A percentile compares a stretch with the other conserved stretches of the same genome.
These are phyloP conservation scores for Epichloe gansuensis DNA, from an alignment of 2,329 filamentous ascomycete species.

Conservation along the genomic window DNA sequence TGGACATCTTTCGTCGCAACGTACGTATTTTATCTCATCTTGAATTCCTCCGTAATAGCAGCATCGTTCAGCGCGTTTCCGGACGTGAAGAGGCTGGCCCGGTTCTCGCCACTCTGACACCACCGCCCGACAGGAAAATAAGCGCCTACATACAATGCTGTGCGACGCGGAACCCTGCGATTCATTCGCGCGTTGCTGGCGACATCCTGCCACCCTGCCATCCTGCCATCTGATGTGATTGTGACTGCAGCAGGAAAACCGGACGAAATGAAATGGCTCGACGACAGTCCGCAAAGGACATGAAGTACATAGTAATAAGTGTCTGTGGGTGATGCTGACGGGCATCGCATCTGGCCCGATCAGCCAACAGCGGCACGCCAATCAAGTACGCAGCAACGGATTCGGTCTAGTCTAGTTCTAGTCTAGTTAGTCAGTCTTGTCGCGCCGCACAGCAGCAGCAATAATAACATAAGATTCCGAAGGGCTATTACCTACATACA, in stretches of 20 bases:
- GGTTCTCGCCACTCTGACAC: neutral
- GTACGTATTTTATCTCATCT: no score
- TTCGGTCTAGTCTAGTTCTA: no score
- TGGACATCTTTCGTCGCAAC: neutral
- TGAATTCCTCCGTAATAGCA: no score
- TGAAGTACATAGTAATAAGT: no score
- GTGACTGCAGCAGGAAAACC: neutral
- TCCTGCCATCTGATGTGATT: neutral
- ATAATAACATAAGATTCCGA: neutral
- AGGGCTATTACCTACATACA: no score
- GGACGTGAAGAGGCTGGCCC: no score
- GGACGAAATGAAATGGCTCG: neutral
- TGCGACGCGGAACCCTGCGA: neutral
- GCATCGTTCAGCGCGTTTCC: no score
- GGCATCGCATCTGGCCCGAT: no score
- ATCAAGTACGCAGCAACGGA: neutral
- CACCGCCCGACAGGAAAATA: neutral
- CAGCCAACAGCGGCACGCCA: no score
- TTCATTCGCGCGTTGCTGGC: neutral
- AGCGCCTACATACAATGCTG: neutral
- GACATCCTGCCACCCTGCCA: neutral
- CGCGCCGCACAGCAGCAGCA: neutral
- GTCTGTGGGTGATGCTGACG: no score
- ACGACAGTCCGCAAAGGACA: neutral
- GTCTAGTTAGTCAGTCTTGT: no score